Evolutionary conservation across 495 filamentous ascomycete genomes (phyloP), one percentile per base, ranked within the genome.

Genomic region (Xylaria acuta): DNA sequence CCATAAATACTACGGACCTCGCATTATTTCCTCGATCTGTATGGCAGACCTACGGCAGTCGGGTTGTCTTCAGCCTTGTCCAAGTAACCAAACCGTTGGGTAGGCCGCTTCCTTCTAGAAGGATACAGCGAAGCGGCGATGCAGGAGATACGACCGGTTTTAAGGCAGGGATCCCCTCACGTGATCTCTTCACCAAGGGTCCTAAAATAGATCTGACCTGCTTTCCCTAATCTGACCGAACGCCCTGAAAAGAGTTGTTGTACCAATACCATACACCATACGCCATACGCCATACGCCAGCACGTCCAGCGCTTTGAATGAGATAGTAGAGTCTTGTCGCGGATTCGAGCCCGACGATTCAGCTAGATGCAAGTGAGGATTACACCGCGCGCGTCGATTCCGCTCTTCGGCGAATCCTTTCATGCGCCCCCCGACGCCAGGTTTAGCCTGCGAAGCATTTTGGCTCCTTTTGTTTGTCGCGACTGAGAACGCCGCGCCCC

Each of bases 121-220:
- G 45, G 18, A 53, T 51, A 47, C 20, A 53, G 41, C 41, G 40
- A 62, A 20, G 40, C 40, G 36, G 25, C 38, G 32, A 47, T 62
- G 67, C 56, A 70, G 30, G 67, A 64, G 22, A 47, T 12, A 22
- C 30, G 47, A 25, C 8, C 32, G 9, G 67, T 49, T 47, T 60
- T 54, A 36, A 56, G 25, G 11, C 62, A 66, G 69, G 69, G 69
- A 47, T 65, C 0, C n/a, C 32, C 54, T 45, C 70, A 72, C 70
- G 70, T 72, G 70, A 72, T 67, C 16, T 32, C 20, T n/a, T 30
- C 14, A 60, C 49, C 56, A 16, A 5, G 20, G 27, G 40, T 47
- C 70, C 59, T 41, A 72, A 72, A 72, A 72, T 72, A 72, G 70
- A 66, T 49, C 62, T 60, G 38, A n/a, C 49, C 70, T 59, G 62